A percentile compares a stretch with the other conserved stretches of the same genome.
Conservation (phyloP, 148 eudicot species). For the Amaranthus cruentus region DNA sequence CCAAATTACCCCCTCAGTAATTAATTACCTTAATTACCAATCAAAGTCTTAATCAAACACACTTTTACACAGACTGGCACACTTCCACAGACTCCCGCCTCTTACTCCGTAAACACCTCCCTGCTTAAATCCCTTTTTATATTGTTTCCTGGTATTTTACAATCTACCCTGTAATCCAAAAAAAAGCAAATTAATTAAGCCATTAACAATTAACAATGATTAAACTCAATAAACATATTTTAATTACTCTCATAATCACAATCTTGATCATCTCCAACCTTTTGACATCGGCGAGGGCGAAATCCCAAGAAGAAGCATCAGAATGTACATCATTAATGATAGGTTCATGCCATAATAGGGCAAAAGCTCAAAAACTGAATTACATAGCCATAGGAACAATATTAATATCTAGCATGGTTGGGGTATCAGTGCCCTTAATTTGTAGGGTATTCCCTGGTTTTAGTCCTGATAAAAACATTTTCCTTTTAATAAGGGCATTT, state of each 20-base stretch:
- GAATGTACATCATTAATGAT: conserved; percentile 17
- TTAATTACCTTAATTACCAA: background rate
- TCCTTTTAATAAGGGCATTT: conserved; percentile 41
- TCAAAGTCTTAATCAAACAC: background rate
- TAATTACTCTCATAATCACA: background rate
- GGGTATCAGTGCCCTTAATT: conserved; percentile 41
- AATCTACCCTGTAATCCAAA: background rate
- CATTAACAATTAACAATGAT: background rate
- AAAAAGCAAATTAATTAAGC: background rate
- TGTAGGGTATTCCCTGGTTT: conserved; percentile 35
- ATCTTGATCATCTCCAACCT: conserved; percentile 13
- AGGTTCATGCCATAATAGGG: conserved; percentile 33
- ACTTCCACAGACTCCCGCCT: background rate
- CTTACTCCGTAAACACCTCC: background rate
- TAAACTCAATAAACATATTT: background rate
- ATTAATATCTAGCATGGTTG: conserved; percentile 41
- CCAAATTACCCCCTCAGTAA: background rate
- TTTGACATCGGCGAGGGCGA: background rate
- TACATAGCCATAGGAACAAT: conserved; percentile 40
- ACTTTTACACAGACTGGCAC: background rate
- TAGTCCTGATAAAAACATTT: conserved; percentile 34
- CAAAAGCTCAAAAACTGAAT: conserved; percentile 29
- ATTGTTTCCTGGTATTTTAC: background rate
- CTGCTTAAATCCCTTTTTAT: background rate
- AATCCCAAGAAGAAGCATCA: conserved; percentile 23